phyloP scores from a whole-genome alignment of 345 rosid genomes.

The Mangifera indica region DNA sequence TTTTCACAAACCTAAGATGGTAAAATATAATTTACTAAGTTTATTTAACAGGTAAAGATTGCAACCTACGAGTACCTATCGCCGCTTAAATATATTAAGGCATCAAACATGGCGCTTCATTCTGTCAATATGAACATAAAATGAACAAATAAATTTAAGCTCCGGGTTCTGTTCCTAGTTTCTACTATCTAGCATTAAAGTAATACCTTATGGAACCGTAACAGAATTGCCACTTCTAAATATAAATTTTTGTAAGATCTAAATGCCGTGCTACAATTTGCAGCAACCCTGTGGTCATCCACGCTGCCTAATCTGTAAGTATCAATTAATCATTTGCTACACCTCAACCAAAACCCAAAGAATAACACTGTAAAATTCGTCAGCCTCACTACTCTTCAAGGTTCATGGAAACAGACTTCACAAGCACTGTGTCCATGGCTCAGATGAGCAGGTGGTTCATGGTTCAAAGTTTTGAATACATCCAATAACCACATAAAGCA shows the following conservation, averaged over 20 bases:
- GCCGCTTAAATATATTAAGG: too few species aligned
- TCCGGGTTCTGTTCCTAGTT: too few species aligned
- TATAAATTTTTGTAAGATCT: background rate
- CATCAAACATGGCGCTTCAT: too few species aligned
- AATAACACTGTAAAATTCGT: background rate
- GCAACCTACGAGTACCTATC: too few species aligned
- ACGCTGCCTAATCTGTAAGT: background rate
- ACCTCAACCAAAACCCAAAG: background rate
- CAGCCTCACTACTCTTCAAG: background rate
- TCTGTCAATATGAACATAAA: too few species aligned
- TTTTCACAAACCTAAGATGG: too few species aligned
- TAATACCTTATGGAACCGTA: too few species aligned
- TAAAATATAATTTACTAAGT: too few species aligned
- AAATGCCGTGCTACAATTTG: background rate
- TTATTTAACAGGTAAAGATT: too few species aligned
- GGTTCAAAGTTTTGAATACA: background rate
- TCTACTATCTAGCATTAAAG: too few species aligned
- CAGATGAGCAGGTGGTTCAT: background rate
- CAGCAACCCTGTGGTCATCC: background rate
- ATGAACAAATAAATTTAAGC: too few species aligned
- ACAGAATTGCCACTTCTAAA: too few species aligned
- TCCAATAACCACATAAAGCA: background rate
- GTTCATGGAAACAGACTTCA: background rate
- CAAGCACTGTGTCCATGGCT: background rate
- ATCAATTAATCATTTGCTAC: background rate